These are phyloP conservation scores for Eimeria sp. DNA, from an alignment of 169 alveolate genomes.

Conservation along the genomic window DNA sequence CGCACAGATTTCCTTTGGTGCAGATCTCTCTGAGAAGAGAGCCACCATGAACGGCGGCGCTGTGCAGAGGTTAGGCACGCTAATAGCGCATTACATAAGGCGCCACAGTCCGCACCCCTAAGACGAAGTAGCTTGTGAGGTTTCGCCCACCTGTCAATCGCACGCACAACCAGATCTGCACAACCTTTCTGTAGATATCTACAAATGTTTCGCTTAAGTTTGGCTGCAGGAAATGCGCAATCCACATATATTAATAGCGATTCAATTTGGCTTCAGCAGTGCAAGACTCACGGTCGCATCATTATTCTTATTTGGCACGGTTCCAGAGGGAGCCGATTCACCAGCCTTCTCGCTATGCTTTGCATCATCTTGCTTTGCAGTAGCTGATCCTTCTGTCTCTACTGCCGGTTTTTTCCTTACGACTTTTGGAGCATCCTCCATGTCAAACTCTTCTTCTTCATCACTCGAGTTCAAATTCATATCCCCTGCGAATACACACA, in stretches of 20 bases:
- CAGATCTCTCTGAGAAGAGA: not conserved
- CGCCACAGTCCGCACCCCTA: not conserved
- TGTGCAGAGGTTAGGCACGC: not conserved
- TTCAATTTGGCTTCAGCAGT: not conserved
- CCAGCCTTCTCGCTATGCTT: not conserved
- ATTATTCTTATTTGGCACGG: not conserved
- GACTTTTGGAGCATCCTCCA: slow-evolving; percentile 73
- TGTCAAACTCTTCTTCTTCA: slow-evolving; percentile 77
- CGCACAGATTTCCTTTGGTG: not conserved
- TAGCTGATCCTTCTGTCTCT: slow-evolving; percentile 53
- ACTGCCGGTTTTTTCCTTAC: slow-evolving; percentile 57
- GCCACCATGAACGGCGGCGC: slow-evolving; percentile 13
- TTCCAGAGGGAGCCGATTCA: slow-evolving; percentile 15
- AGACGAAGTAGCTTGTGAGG: not conserved
- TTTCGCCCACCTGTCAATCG: slow-evolving; percentile 20
- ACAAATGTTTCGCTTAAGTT: not conserved
- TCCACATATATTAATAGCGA: not conserved
- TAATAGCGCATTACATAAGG: not conserved
- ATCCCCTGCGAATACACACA: slow-evolving; percentile 59
- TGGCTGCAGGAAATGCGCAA: not conserved
- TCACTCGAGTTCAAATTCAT: slow-evolving; percentile 75
- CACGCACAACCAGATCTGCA: not conserved
- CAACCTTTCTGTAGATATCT: not conserved
- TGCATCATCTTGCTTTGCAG: slow-evolving; percentile 19
- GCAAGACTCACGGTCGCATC: not conserved